Evolutionary conservation across 768 basidiomycete species (phyloP).

Genomic region (Mycena crocata): DNA sequence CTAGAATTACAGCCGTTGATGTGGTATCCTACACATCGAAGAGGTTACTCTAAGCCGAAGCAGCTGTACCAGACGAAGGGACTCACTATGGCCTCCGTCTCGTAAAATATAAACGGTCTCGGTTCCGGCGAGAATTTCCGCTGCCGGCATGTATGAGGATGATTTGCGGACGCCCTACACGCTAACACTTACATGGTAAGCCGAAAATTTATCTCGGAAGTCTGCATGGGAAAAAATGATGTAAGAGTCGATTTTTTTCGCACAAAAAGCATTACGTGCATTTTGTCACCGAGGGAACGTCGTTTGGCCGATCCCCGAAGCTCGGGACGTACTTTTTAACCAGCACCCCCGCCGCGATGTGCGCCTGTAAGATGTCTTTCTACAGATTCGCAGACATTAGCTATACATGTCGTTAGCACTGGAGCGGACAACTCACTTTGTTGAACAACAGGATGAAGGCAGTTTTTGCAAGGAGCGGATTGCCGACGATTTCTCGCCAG

Average conservation of each 20-base stretch:
- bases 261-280: constrained; percentile 53
- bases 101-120: constrained; percentile 74
- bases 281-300: constrained; percentile 61
- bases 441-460: constrained; percentile 69
- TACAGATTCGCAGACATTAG: constrained; percentile 17
- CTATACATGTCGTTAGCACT: not conserved
- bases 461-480: constrained; percentile 58
- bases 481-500: constrained; percentile 65
- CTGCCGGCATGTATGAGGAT: constrained; percentile 36
- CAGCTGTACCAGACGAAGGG: not conserved
- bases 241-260: not conserved
- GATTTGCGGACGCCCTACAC: not conserved
- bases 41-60: not conserved
- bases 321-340: constrained; percentile 69
- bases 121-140: constrained; percentile 59
- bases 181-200: constrained; percentile 54
- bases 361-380: constrained; percentile 61
- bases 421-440: constrained; percentile 47
- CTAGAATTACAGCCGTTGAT: constrained; percentile 53
- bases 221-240: constrained; percentile 42
- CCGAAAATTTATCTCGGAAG: constrained; percentile 61
- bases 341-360: constrained; percentile 57
- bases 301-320: constrained; percentile 73
- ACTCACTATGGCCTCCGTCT: constrained; percentile 78
- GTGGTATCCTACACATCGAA: constrained; percentile 50